A percentile compares a stretch with the other conserved stretches of the same genome.
These are phyloP conservation scores for Flaveria sonorensis DNA, from an alignment of 129 eudicot species.

Conservation along the genomic window DNA sequence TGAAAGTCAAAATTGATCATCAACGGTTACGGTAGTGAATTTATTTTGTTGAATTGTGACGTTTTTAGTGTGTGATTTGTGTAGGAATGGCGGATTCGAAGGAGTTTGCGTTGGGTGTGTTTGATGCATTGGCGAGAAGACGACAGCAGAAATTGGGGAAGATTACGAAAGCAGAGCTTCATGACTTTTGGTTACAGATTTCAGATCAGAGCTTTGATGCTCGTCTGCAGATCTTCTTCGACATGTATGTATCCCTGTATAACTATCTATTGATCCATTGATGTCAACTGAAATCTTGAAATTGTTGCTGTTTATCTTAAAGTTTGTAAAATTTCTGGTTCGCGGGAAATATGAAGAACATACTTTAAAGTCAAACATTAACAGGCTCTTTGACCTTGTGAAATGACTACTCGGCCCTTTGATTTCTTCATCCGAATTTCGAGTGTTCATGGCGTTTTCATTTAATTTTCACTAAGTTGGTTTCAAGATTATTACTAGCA, in stretches of 20 bases:
- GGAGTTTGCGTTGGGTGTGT: conserved; percentile 92
- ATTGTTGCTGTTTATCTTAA: background rate
- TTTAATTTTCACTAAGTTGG: background rate
- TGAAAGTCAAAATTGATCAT: conserved; percentile 14
- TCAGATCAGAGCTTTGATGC: conserved; percentile 95
- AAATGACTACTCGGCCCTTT: conserved; percentile 29
- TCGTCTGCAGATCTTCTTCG: conserved; percentile 95
- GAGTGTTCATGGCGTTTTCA: background rate
- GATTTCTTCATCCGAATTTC: conserved; percentile 23
- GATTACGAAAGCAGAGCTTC: conserved; percentile 77
- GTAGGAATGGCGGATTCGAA: conserved; percentile 93
- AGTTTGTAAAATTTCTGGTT: conserved; percentile 11
- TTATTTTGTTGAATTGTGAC: no score
- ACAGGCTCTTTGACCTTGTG: conserved; percentile 11
- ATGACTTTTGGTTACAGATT: conserved; percentile 90
- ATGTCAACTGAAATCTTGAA: conserved; percentile 7
- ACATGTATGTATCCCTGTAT: conserved; percentile 52
- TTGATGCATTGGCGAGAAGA: conserved; percentile 82
- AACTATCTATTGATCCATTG: background rate
- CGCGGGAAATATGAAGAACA: conserved; percentile 18
- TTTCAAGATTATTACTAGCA: background rate
- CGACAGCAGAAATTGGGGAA: conserved; percentile 56
- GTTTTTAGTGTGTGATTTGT: background rate
- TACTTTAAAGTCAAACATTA: conserved; percentile 11
- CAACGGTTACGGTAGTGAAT: background rate